Evolutionary conservation across 345 rosid genomes (phyloP), one percentile per base, ranked within the genome.

Genomic region (Viola odorata): DNA sequence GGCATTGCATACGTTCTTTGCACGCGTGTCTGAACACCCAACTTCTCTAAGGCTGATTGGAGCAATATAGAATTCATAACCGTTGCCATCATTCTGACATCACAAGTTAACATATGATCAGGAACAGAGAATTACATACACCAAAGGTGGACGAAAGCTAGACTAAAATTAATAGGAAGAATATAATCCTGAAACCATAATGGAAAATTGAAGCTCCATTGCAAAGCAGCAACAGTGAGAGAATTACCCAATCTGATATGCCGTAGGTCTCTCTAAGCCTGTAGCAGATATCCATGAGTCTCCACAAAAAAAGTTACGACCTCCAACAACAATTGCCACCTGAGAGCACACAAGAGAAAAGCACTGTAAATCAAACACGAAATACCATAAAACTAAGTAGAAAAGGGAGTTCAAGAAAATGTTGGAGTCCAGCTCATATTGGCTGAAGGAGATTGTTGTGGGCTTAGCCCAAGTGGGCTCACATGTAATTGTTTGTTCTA

Each of bases 251-350:
- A 85, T 85, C 73, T 86, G 95, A 71, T 86, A 86, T 12, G 92
- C 88, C 59, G 91, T 81, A 64, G 78, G 80, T 75, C 95, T 85
- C 65, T 88, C 96, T 74, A 87, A 75, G 50, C 92, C 89, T 23
- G 88, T 85, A 44, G 91, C 84, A 55, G 86, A 74, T 17, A 91
- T 80, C 96, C 96, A 89, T 0, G 91, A 70, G 60, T 84, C 80
- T 49, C 96, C 84, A 67, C 91, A 85, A 63, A 91, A 89, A 64
- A 88, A 81, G 69, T 91, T 89, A 48, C 96, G 80, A 64, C 90
- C 88, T 58, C 98, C 98, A 77, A 91, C 88, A 63, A 89, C 95
- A 68, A 91, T 81, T 4, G 96, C 95, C 44, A 88, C 88, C 98
- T 91, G 69, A 56, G 23, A 53, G 41, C 10, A 50, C 14, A 23